Conservation (phyloP, 257 asterid genomes). For the Przewalskia tangutica region DNA sequence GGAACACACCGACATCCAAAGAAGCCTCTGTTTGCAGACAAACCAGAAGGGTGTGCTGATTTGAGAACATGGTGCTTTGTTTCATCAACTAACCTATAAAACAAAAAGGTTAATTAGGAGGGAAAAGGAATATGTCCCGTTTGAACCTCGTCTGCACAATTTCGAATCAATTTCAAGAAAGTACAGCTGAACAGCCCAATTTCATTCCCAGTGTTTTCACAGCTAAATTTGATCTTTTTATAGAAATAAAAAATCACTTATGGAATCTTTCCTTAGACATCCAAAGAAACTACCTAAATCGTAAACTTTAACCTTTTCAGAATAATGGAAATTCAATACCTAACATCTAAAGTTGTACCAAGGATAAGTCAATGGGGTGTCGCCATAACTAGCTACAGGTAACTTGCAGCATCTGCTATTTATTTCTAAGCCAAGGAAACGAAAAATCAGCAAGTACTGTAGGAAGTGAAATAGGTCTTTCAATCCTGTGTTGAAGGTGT, state of each 20-base stretch:
- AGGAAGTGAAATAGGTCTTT: neutral
- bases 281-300: neutral
- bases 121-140: neutral
- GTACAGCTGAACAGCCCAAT: neutral
- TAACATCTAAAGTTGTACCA: neutral
- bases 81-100: slow-evolving; percentile 71
- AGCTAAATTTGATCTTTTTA: neutral
- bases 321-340: neutral
- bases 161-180: neutral
- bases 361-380: neutral
- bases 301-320: neutral
- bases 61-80: slow-evolving; percentile 73
- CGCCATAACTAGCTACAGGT: neutral
- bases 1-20: slow-evolving; percentile 83
- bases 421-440: neutral
- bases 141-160: neutral
- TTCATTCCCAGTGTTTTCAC: neutral
- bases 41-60: slow-evolving; percentile 97
- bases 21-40: slow-evolving; percentile 92
- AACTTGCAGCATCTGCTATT: neutral
- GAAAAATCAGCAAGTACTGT: neutral
- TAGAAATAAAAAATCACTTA: neutral
- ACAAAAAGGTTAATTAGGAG: slow-evolving; percentile 1
- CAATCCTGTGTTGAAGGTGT: neutral
- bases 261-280: neutral